Base-by-base conservation (phyloP, 1,284 basidiomycete genomes). In the Entoloma clypeatum region DNA sequence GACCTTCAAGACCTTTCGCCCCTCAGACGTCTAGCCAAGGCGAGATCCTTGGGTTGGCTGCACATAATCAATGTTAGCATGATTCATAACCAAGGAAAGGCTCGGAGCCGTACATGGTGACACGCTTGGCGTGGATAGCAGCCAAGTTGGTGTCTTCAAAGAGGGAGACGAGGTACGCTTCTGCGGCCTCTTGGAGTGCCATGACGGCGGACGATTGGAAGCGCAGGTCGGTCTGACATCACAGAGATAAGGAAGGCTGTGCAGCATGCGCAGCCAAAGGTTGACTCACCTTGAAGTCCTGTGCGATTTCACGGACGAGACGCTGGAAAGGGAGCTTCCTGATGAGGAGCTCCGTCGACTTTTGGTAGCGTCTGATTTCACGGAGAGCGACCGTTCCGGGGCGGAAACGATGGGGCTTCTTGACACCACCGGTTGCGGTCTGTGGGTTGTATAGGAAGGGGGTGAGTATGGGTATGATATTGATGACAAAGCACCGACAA, bases 311-410 rank as follows among this genome's bases (percentile, higher is more conserved):
- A 79, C 92, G 88, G 51, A 95, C 91, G 55, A 95, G 79, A 60
- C 91, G 77, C 73, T 94, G 91, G 89, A 94, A 94, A 55, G 92
- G 91, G 50, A 94, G 82, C 82, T 94, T 94, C 72, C 91, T 80
- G 75, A 95, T 94, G 60, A 94, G 80, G 60, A 94, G 80, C 77
- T 94, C 91, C 55, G 93, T 92, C 58, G 90, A 92, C 79, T 92
- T 93, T 69, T 96, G 94, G 81, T 97, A 97, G 65, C 92, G 80
- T 70, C 94, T 79, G 59, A 97, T 97, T 75, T 97, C 93, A 82
- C 93, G 90, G 51, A 97, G 90, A 58, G 93, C 93, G 74, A 97
- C 92, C 58, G 93, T 96, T 78, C 93, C 93, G 59, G 93, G 93
- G 67, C 91, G 84, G 89, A 95, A 96, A 64, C 92, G 81, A 70